phyloP scores from a whole-genome alignment of 2,329 filamentous ascomycete species.

The Fusarium sterilihyphosum region DNA sequence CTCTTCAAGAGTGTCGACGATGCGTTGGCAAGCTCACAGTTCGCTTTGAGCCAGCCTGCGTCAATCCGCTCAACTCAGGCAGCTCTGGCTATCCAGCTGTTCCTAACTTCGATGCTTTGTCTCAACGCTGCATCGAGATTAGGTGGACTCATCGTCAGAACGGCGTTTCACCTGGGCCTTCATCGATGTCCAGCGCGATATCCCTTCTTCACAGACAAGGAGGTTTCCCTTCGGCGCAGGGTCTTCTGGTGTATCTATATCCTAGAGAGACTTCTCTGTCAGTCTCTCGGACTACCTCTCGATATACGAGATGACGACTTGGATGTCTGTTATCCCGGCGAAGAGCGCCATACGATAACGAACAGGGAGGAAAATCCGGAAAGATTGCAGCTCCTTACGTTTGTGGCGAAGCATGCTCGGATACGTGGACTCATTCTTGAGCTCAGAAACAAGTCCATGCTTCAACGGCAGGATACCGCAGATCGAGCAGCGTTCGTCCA shows the following conservation, averaged over 20 bases:
- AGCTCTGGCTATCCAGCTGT: slow-evolving; percentile 62
- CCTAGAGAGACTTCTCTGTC: slow-evolving; percentile 64
- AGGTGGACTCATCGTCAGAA: slow-evolving; percentile 63
- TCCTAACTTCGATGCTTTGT: slow-evolving; percentile 65
- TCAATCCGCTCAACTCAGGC: slow-evolving; percentile 60
- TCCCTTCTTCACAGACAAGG: slow-evolving; percentile 57
- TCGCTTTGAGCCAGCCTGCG: slow-evolving; percentile 57
- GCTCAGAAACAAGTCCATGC: slow-evolving; percentile 62
- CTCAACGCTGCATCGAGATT: slow-evolving; percentile 66
- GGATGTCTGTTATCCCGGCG: slow-evolving; percentile 64
- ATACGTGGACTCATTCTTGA: slow-evolving; percentile 63
- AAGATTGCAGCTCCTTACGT: slow-evolving; percentile 50
- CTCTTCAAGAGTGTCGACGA: slow-evolving; percentile 61
- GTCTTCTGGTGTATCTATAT: slow-evolving; percentile 68
- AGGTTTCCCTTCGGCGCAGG: slow-evolving; percentile 59
- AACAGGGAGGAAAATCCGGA: slow-evolving; percentile 29
- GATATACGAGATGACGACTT: slow-evolving; percentile 66
- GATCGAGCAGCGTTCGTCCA: slow-evolving; percentile 57
- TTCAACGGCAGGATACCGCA: slow-evolving; percentile 54
- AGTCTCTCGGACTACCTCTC: slow-evolving; percentile 65
- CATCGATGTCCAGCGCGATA: slow-evolving; percentile 66
- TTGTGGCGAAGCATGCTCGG: slow-evolving; percentile 58
- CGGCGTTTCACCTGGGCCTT: slow-evolving; percentile 66
- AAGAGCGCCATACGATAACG: slow-evolving; percentile 54
- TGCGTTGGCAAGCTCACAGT: slow-evolving; percentile 59